Percentiles rank a stretch among this genome's conserved stretches.
These are phyloP conservation scores for Calonectria pteridis DNA, from an alignment of 2,329 filamentous ascomycete species.

Conservation along the genomic window DNA sequence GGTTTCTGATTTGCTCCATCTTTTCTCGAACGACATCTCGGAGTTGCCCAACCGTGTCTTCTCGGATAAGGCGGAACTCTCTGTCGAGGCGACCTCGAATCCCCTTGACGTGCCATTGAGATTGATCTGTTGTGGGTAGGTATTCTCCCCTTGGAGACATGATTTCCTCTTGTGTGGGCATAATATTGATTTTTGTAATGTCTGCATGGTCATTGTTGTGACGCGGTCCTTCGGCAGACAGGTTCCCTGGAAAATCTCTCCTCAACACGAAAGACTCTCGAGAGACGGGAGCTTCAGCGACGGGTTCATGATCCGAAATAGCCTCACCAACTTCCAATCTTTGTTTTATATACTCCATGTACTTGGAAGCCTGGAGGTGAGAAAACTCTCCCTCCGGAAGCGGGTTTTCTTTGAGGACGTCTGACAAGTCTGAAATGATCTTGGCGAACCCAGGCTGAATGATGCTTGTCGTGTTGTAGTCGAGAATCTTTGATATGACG, in stretches of 20 bases:
- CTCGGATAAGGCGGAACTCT: conserved; percentile 64
- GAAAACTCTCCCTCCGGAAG: background rate
- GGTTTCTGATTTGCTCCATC: background rate
- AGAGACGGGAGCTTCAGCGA: background rate
- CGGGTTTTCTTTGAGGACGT: background rate
- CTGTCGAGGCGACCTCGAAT: conserved; percentile 62
- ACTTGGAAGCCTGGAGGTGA: background rate
- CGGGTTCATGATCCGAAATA: background rate
- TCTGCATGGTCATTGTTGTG: conserved; percentile 15
- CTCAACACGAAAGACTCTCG: background rate
- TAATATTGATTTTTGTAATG: conserved; percentile 12
- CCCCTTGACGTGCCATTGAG: conserved; percentile 44
- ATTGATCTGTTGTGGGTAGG: background rate
- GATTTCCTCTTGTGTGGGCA: conserved; percentile 18
- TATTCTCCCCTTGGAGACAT: conserved; percentile 6
- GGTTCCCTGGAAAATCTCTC: background rate
- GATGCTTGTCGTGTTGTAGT: background rate
- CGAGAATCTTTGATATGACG: background rate
- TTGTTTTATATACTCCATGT: conserved; percentile 2
- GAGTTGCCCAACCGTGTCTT: conserved; percentile 52
- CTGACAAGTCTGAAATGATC: background rate
- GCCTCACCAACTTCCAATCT: background rate
- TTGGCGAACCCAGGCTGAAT: background rate
- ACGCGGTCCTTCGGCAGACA: background rate
- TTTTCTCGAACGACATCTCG: conserved; percentile 39